Evolutionary conservation across 345 rosid species (phyloP).

Genomic region (Isatis tinctoria): DNA sequence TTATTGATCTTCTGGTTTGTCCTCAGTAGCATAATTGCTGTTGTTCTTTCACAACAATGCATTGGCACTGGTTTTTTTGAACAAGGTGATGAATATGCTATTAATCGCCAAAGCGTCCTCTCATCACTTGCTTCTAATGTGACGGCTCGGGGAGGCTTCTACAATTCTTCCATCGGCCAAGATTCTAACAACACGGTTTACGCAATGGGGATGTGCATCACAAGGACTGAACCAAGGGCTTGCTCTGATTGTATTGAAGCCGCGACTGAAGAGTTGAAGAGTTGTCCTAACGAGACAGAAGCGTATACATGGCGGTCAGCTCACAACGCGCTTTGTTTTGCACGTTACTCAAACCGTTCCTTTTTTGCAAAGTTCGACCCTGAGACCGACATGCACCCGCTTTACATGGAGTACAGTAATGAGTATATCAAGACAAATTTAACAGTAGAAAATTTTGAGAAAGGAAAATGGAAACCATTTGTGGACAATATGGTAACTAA

Average conservation of each 20-base stretch:
- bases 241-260: constrained; percentile 1
- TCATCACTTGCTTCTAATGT: background rate
- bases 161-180: background rate
- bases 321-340: constrained; percentile 5
- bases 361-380: background rate
- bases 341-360: constrained; percentile 10
- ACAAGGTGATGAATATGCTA: background rate
- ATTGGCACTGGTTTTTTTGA: background rate
- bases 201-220: constrained; percentile 15
- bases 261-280: background rate
- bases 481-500: too few species aligned
- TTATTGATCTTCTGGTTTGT: background rate
- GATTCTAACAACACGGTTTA: background rate
- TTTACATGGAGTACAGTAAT: background rate
- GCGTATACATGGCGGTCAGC: background rate
- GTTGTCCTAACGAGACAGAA: constrained; percentile 26
- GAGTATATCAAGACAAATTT: background rate
- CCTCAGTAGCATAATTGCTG: background rate
- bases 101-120: background rate
- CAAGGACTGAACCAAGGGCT: background rate
- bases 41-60: background rate
- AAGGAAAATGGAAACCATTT: too few species aligned
- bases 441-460: background rate
- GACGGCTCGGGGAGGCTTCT: background rate
- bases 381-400: background rate